Conservation (phyloP, 257 asterid genomes). For the Capsicum baccatum region DNA sequence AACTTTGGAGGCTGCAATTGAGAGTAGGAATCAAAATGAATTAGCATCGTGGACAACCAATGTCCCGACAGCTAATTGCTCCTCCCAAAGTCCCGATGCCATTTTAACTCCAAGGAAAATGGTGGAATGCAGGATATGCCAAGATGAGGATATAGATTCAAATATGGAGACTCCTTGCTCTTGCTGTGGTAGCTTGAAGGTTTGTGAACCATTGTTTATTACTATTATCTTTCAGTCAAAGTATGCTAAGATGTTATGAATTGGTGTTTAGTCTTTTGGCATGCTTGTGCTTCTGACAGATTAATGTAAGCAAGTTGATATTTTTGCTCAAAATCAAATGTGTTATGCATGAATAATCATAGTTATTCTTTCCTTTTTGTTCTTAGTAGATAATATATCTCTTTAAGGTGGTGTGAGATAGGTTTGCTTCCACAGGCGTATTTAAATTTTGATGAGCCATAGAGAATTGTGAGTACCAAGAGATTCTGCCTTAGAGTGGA, state of each 20-base stretch:
- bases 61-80: conserved; percentile 43
- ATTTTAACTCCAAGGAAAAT: conserved; percentile 63
- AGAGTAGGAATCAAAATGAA: conserved; percentile 61
- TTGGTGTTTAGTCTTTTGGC: conserved; percentile 13
- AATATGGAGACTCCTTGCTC: conserved; percentile 95
- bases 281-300: conserved; percentile 6
- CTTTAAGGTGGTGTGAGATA: not conserved
- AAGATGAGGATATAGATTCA: conserved; percentile 85
- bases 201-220: conserved; percentile 33
- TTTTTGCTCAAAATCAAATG: not conserved
- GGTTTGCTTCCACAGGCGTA: not conserved
- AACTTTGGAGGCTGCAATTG: conserved; percentile 92
- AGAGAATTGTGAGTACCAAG: not conserved
- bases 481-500: not conserved
- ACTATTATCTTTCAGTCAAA: not conserved
- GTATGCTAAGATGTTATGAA: conserved; percentile 3
- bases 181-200: conserved; percentile 97
- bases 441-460: not conserved
- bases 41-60: conserved; percentile 37
- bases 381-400: not conserved
- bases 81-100: conserved; percentile 46
- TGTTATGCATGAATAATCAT: not conserved
- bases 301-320: too few relatives aligned
- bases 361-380: not conserved
- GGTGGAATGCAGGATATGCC: conserved; percentile 96